Evolutionary conservation across 2,329 filamentous ascomycete species (phyloP), one percentile per base, ranked within the genome.

Genomic region (Neonectria neomacrospora): DNA sequence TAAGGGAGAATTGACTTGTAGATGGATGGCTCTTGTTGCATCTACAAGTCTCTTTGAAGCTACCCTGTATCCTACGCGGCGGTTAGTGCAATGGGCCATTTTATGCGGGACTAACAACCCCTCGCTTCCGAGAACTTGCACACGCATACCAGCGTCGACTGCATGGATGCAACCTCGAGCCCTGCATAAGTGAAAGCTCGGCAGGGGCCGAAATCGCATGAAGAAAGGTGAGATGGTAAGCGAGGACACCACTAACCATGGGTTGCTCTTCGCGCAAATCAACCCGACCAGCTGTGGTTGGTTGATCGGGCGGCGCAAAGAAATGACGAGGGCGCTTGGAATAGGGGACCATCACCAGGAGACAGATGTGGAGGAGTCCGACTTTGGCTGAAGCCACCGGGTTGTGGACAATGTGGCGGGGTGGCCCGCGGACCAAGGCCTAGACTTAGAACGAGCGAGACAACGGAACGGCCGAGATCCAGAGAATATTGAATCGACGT

Each of bases 261-360:
- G 28, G 39, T 34, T 39, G 47, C 16, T 34, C 28, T 26, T 50
- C 45, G 54, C 32, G 18, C 51, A 55, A 57, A 34, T 47, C 44
- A 16, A 51, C 16, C 28, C 54, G 41, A 47, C 53, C 51, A 39
- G 34, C 39, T 41, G 55, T 62, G 61, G 65, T 62, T 67, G 61
- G 66, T 55, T 59, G 55, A 61, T 58, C 54, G 28, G 39, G 62
- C 54, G 41, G 53, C 53, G 11, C 28, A 28, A n/a, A 62, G 64
- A 64, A 62, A 67, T 63, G 66, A 66, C 41, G 47, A 56, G 32
- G 65, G 65, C 67, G 65, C 63, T 62, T 60, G 60, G 52, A 32
- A 54, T 63, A 66, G 58, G 66, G 53, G 63, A 65, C 65, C 56
- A 63, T 67, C 47, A 47, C 65, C 47, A 62, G 60, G 67, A 67